phyloP scores from a whole-genome alignment of 1,284 basidiomycete species.

The Microstroma glucosiphilum region DNA sequence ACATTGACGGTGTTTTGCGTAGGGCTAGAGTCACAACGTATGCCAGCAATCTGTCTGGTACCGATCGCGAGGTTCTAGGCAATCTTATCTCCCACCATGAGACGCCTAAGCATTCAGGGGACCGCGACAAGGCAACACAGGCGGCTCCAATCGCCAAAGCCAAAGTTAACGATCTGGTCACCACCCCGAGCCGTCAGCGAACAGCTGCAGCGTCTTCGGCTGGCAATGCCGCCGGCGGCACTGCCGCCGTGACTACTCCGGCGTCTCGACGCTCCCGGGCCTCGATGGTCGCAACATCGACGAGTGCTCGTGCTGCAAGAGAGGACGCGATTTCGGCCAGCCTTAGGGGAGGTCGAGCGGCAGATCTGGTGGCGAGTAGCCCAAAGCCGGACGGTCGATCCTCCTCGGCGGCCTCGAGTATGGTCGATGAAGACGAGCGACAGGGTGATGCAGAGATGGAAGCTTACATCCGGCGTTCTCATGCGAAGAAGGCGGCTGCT shows the following conservation, averaged over 20 bases:
- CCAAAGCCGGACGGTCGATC: slow-evolving; percentile 5
- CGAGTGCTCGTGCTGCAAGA: slow-evolving; percentile 8
- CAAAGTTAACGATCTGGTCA: not conserved
- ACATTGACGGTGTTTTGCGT: slow-evolving; percentile 36
- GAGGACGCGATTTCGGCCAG: slow-evolving; percentile 8
- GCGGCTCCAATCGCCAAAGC: not conserved
- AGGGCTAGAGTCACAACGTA: slow-evolving; percentile 37
- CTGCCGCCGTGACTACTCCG: not conserved
- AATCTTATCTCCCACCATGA: slow-evolving; percentile 29
- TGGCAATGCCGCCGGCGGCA: not conserved
- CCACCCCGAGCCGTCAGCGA: not conserved
- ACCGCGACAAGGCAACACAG: not conserved
- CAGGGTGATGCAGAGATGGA: slow-evolving; percentile 94
- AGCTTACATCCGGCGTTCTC: slow-evolving; percentile 82
- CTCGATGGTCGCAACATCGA: slow-evolving; percentile 13
- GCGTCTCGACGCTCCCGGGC: slow-evolving; percentile 9
- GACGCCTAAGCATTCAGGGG: slow-evolving; percentile 14
- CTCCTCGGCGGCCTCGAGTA: slow-evolving; percentile 16
- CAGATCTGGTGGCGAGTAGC: not conserved
- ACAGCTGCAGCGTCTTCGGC: not conserved
- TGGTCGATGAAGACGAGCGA: slow-evolving; percentile 69
- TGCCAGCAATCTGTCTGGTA: slow-evolving; percentile 27
- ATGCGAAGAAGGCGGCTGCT: slow-evolving; percentile 75
- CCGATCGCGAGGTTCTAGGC: slow-evolving; percentile 37
- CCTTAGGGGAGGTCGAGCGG: not conserved